Evolutionary conservation across 306 rosid species (phyloP), one percentile per base, ranked within the genome.

Genomic region (Fragaria ananassa): DNA sequence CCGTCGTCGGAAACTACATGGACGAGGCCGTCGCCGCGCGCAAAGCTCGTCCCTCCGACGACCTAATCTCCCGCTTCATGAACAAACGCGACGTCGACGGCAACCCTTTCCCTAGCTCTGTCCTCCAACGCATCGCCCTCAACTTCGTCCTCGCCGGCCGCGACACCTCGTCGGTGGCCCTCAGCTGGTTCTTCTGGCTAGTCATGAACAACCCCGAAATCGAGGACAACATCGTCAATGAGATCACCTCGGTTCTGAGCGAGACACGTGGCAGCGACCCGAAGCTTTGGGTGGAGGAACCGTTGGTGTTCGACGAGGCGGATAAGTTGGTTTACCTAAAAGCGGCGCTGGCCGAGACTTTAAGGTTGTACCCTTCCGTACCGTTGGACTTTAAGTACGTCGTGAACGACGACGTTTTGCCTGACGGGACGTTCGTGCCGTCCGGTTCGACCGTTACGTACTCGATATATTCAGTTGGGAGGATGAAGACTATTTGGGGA

Each of bases 151-250:
- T 95, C 67, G 98, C 98, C 58, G 98, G 98, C 1, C 89, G 98
- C 19, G 98, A 95, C 91, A 95, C 98, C 4, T 92, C 98, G 0
- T 95, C 98, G 0, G 98, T 95, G 39, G 98, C 98, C 0, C 89
- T 95, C 50, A 87, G 93, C 81, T 95, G 98, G 98, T 92, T 95
- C 86, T 95, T 95, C 86, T 88, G 90, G 93, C 95, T 95, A n/a
- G 80, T 95, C 56, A 89, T 89, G 88, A 85, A 85, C 85, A 84
- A 89, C 77, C 95, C 95, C 0, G 25, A 6, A 1, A 80, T 92
- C 4, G 98, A 95, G 68, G 77, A 79, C n/a, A 89, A 79, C 50
- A 90, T 95, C 78, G 0, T 95, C 68, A 5, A 10, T 2, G 98
- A 95, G 68, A 57, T 92, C 39, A 66, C 86, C 0, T 31, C 66